phyloP scores from a whole-genome alignment of 768 basidiomycete genomes.

The Daedaleopsis sinensis region DNA sequence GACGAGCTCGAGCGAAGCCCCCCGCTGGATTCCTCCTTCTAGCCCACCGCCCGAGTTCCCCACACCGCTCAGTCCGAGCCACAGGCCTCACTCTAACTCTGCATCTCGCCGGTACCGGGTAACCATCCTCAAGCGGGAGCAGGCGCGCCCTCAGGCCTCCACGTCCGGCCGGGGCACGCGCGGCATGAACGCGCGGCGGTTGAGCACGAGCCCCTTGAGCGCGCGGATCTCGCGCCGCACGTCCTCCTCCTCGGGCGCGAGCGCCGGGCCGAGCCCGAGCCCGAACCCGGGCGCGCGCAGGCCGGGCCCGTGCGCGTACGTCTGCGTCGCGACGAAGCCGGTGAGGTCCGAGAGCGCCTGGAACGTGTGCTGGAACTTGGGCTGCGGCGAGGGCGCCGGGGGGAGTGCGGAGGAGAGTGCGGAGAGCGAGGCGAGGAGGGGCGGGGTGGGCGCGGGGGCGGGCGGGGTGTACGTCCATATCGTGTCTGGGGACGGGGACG shows the following conservation, averaged over 20 bases:
- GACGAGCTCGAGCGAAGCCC: no score
- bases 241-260: constrained; percentile 59
- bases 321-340: constrained; percentile 76
- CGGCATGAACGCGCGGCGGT: constrained; percentile 47
- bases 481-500: constrained; percentile 14
- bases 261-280: constrained; percentile 20
- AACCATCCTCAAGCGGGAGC: neutral
- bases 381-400: constrained; percentile 8
- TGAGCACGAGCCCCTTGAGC: constrained; percentile 78
- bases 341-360: constrained; percentile 73
- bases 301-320: constrained; percentile 48
- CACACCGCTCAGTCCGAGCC: no score
- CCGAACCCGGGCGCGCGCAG: constrained; percentile 24
- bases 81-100: no score
- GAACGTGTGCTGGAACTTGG: constrained; percentile 59
- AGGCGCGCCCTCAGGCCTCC: neutral
- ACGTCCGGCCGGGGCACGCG: constrained; percentile 7
- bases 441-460: constrained; percentile 28
- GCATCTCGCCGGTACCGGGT: no score
- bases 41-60: no score
- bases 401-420: constrained; percentile 24
- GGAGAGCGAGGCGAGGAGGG: constrained; percentile 33
- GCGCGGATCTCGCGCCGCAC: constrained; percentile 73
- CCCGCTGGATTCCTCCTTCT: no score
- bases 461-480: constrained; percentile 46